Evolutionary conservation across 768 basidiomycete genomes (phyloP), one percentile per base, ranked within the genome.

Genomic region (Pholiota conissans): DNA sequence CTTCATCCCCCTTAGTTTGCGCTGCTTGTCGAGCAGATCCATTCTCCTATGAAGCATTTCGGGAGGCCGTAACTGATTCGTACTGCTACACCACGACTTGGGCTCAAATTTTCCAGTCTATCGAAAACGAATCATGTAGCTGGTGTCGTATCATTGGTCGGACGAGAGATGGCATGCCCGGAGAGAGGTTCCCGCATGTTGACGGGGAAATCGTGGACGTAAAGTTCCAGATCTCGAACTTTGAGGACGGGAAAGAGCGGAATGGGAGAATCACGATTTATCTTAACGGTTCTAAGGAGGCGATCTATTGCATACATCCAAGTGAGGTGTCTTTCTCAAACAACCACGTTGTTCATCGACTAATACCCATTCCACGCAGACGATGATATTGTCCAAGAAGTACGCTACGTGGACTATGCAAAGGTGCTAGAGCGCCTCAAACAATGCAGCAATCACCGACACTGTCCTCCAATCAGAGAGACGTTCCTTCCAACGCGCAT

Each of bases 41-140:
- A 2, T 59, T 59, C 48, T 59, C 57, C n/a, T 40, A 32, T 11
- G 26, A 53, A 42, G 52, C 35, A 32, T 59, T 59, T 24, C 52
- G 42, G 1, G 10, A 54, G 14, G 52, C 52, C 26, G 30, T 46
- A 5, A 22, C 39, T 7, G 28, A 54, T 10, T 10, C 28, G 14
- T 54, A 46, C 39, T 34, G 18, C 18, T 54, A 54, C 34, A 54
- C 28, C 8, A 42, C 26, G 5, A 9, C 52, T 14, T 54, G 52
- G 52, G 27, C n/a, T 20, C 35, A 24, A 13, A 54, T 54, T 13
- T 29, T n/a, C 1, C 28, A 32, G 18, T 54, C 52, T n/a, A 32
- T 54, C 18, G 14, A n/a, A 26, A 29, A 46, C 22, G 52, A 54
- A 46, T 35, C 18, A 46, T 54, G 52, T 30, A 45, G 7, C 40